Evolutionary conservation across 176 grass and related monocot species (phyloP).

Genomic region (Aegilops umbellulata): DNA sequence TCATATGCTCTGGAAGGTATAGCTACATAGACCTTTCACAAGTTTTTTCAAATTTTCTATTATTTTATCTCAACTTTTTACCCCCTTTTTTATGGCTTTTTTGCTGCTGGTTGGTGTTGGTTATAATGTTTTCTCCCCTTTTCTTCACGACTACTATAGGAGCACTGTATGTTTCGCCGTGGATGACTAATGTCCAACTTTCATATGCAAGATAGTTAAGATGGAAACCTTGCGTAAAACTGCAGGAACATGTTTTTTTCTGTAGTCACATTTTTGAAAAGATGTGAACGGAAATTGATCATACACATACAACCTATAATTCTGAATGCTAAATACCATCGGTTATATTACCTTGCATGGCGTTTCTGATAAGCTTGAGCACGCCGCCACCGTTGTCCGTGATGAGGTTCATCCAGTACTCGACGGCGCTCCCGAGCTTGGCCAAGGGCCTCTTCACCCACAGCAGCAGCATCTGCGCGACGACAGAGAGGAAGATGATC

Average conservation of each 20-base stretch:
- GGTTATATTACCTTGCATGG: constrained; percentile 50
- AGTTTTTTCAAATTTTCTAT: neutral
- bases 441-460: constrained; percentile 49
- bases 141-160: neutral
- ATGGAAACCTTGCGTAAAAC: too few species aligned
- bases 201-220: too few species aligned
- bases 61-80: neutral
- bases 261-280: too few species aligned
- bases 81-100: too few species aligned
- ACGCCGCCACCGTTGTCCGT: constrained; percentile 43
- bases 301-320: too few species aligned
- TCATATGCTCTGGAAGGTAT: neutral
- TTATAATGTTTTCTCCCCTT: neutral
- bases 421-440: constrained; percentile 28
- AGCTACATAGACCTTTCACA: neutral
- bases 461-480: constrained; percentile 54
- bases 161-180: too few species aligned
- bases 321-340: too few species aligned
- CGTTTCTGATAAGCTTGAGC: constrained; percentile 30
- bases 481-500: constrained; percentile 54
- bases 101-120: too few species aligned
- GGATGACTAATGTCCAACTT: neutral
- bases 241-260: too few species aligned
- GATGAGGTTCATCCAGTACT: constrained; percentile 79
- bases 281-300: too few species aligned